A percentile compares a stretch with the other conserved stretches of the same genome.
phyloP scores from a whole-genome alignment of 345 rosid species.

The Garcia nutans region DNA sequence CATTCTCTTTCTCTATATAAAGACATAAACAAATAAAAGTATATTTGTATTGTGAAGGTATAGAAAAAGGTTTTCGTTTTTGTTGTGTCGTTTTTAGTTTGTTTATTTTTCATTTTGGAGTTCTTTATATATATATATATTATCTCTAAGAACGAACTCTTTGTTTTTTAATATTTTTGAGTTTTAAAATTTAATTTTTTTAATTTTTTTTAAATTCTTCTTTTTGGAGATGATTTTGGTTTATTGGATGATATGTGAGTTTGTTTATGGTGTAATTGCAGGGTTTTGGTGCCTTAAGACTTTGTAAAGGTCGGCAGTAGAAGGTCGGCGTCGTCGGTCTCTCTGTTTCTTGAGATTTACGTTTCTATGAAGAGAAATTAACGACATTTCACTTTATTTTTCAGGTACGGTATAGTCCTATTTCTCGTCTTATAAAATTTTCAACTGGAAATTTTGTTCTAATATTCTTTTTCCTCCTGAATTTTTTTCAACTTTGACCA shows the following conservation, averaged over 20 bases:
- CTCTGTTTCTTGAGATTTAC: slow-evolving; percentile 6
- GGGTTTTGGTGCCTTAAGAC: background rate
- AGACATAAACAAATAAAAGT: background rate
- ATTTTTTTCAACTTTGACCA: too few relatives aligned
- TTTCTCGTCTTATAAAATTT: background rate
- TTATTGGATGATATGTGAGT: background rate
- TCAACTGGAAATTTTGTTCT: background rate
- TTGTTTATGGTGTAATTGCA: background rate
- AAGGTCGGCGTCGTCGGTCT: background rate
- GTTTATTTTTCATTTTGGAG: background rate
- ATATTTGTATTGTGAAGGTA: background rate
- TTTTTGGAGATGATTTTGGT: background rate
- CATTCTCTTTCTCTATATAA: too few relatives aligned
- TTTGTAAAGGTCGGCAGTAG: slow-evolving; percentile 6
- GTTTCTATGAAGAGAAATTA: slow-evolving; percentile 6
- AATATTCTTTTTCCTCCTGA: too few relatives aligned
- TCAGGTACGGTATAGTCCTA: background rate
- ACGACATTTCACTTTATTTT: background rate
- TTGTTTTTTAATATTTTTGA: background rate
- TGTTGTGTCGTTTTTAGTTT: background rate
- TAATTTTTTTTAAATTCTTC: too few relatives aligned
- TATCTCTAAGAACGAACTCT: background rate
- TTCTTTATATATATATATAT: too few relatives aligned
- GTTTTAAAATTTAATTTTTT: too few relatives aligned
- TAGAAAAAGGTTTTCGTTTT: background rate